Evolutionary conservation across 2,329 filamentous ascomycete genomes (phyloP).

Genomic region (Ceratocystis huliohia): DNA sequence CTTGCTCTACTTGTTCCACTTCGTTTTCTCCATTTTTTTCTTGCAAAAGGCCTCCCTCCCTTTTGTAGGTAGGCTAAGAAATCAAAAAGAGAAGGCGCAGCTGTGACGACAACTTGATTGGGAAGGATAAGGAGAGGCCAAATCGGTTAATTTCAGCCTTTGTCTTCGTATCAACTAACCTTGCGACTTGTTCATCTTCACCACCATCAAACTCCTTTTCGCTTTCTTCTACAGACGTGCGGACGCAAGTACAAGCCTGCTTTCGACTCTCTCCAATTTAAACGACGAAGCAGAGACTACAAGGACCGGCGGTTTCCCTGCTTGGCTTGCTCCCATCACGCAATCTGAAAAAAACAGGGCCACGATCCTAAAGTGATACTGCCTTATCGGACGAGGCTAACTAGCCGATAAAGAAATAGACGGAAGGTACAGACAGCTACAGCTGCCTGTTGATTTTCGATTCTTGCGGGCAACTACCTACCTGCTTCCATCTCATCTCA

Average conservation of each 20-base stretch:
- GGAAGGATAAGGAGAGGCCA: not conserved
- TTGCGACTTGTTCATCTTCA: not conserved
- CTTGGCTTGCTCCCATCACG: slow-evolving; percentile 1
- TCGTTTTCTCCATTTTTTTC: slow-evolving; percentile 2
- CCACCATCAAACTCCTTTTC: not conserved
- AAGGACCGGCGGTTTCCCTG: not conserved
- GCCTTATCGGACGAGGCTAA: not conserved
- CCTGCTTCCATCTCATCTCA: no score
- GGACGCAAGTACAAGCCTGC: not conserved
- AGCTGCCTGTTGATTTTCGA: no score
- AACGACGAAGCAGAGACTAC: not conserved
- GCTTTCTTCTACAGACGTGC: not conserved
- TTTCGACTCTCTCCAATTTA: not conserved
- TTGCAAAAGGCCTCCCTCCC: slow-evolving; percentile 3
- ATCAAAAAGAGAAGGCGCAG: not conserved
- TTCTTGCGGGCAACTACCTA: no score
- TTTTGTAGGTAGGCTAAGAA: not conserved
- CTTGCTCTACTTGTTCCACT: not conserved
- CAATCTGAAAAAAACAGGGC: not conserved
- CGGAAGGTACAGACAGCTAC: not conserved
- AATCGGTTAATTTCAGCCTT: not conserved
- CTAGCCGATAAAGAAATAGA: not conserved
- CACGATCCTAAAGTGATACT: not conserved
- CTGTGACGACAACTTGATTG: not conserved
- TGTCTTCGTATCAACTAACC: not conserved